phyloP scores from a whole-genome alignment of 1,284 basidiomycete species.

The Sporisorium iseilematis-ciliati region DNA sequence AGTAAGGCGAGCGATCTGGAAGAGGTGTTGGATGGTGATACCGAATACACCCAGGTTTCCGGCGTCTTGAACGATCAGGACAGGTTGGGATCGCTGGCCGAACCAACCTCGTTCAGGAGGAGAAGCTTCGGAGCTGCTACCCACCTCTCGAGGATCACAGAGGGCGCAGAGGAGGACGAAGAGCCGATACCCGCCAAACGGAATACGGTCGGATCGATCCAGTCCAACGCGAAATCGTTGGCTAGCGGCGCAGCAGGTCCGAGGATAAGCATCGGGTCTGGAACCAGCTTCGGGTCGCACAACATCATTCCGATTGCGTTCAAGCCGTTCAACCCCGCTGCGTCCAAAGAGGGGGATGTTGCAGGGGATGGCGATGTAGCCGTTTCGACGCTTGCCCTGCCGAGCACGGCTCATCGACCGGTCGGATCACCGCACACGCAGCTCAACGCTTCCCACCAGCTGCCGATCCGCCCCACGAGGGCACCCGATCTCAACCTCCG shows the following conservation, averaged over 20 bases:
- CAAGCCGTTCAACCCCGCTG: conserved; percentile 18
- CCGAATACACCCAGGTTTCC: conserved; percentile 53
- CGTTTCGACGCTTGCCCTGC: conserved; percentile 19
- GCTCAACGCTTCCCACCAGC: conserved; percentile 22
- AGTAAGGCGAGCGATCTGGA: conserved; percentile 13
- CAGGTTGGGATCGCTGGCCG: conserved; percentile 42
- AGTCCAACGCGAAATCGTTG: conserved; percentile 17
- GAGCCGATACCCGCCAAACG: conserved; percentile 21
- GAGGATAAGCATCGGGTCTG: conserved; percentile 39
- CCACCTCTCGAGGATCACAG: conserved; percentile 55
- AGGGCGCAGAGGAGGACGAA: conserved; percentile 52
- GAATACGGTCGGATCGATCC: conserved; percentile 18
- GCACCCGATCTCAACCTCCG: conserved; percentile 54
- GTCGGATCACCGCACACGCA: conserved; percentile 33
- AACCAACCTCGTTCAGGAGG: conserved; percentile 37
- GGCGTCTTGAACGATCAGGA: conserved; percentile 31
- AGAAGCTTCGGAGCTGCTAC: conserved; percentile 54
- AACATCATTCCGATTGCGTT: conserved; percentile 54
- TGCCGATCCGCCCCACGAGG: conserved; percentile 39
- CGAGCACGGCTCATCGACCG: conserved; percentile 35
- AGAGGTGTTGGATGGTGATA: conserved; percentile 42
- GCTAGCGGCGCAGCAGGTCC: conserved; percentile 34
- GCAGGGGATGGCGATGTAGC: conserved; percentile 6
- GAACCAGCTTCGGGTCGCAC: conserved; percentile 34
- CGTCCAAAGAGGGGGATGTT: not conserved